A percentile compares a stretch with the other conserved stretches of the same genome.
These are phyloP conservation scores for Leucoagaricus sp. DNA, from an alignment of 1,284 basidiomycete species.

Conservation along the genomic window DNA sequence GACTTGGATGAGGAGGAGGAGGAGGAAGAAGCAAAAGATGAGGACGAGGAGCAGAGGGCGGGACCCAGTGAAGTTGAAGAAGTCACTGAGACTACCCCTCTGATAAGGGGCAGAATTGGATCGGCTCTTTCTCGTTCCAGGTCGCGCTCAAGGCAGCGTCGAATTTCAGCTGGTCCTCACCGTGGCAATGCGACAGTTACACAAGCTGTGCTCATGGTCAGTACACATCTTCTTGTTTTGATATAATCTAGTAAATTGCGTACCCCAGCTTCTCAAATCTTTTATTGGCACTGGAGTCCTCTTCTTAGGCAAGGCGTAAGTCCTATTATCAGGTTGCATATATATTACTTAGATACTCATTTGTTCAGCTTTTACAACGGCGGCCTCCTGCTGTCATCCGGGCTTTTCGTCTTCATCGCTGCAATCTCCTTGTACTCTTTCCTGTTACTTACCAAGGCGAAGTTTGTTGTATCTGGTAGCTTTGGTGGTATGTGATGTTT, in stretches of 20 bases:
- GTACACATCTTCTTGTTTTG: not conserved
- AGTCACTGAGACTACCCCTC: slow-evolving; percentile 37
- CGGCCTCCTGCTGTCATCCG: slow-evolving; percentile 87
- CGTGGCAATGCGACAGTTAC: slow-evolving; percentile 85
- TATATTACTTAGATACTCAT: not conserved
- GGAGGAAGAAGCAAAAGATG: slow-evolving; percentile 53
- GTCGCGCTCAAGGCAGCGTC: slow-evolving; percentile 58
- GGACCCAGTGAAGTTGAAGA: slow-evolving; percentile 23
- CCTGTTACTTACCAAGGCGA: slow-evolving; percentile 88
- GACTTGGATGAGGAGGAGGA: slow-evolving; percentile 89
- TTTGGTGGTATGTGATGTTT: slow-evolving; percentile 74
- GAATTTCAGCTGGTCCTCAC: slow-evolving; percentile 49
- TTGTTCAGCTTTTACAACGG: slow-evolving; percentile 86
- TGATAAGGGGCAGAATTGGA: slow-evolving; percentile 31
- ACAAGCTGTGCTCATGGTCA: slow-evolving; percentile 86
- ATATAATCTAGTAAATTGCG: not conserved
- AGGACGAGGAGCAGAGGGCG: slow-evolving; percentile 40
- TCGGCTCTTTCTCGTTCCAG: slow-evolving; percentile 29
- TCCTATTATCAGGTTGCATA: slow-evolving; percentile 18
- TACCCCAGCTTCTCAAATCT: slow-evolving; percentile 79
- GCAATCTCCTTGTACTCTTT: slow-evolving; percentile 93
- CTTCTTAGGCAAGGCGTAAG: slow-evolving; percentile 92
- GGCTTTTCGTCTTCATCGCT: slow-evolving; percentile 83
- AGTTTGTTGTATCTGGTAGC: slow-evolving; percentile 87
- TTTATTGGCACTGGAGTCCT: slow-evolving; percentile 97